Base-by-base conservation (phyloP, 768 basidiomycete species). In the Symmetrospora coprosmae region DNA sequence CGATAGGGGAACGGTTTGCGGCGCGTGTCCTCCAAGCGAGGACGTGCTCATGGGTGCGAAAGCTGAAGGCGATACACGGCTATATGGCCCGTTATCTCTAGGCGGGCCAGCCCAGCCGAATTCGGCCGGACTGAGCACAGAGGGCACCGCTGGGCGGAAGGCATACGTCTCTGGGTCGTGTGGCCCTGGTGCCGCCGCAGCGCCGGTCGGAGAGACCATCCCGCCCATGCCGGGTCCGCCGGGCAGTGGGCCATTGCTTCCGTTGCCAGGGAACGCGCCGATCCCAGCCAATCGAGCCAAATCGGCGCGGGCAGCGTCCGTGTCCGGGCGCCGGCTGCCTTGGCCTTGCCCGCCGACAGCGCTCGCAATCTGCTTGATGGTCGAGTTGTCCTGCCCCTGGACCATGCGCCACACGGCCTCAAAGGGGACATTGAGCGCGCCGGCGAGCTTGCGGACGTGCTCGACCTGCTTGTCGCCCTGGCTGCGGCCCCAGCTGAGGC, bases 401-500 rank as follows among this genome's bases (percentile, higher is more conserved):
- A 69, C 68, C 66, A 69, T 69, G 25, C 63, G 40, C 65, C 66
- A 67, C 2, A 69, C 68, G 8, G 60, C 61, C 39, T 69, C 68
- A 31, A 69, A 67, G 16, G 66, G 67, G 0, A 69, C 66, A 19
- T 65, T 64, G 21, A 67, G 61, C 14, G 68, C 67, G 38, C 39
- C 50, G 16, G 68, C 66, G 19, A 70, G 60, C 49, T 68, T 68
- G 19, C 64, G 38, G 1, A 68, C 69, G 49, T 68, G 67, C 52
- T 68, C 67, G 59, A 67, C 67, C 47, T 68, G 66, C 65, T 70
- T 70, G 63, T 70, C 69, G 40, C 65, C 60, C 53, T 91, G 88
- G 73, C 85, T 87, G 46, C 89, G 78, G 39, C 90, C 90, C 90
- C 90, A 94, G 69, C 86, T 87, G 64, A 92, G 74, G 34, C 90